Percentiles rank a stretch among this genome's conserved stretches.
These are phyloP conservation scores for Rhypophila decipiens DNA, from an alignment of 495 filamentous ascomycete genomes.

Conservation along the genomic window DNA sequence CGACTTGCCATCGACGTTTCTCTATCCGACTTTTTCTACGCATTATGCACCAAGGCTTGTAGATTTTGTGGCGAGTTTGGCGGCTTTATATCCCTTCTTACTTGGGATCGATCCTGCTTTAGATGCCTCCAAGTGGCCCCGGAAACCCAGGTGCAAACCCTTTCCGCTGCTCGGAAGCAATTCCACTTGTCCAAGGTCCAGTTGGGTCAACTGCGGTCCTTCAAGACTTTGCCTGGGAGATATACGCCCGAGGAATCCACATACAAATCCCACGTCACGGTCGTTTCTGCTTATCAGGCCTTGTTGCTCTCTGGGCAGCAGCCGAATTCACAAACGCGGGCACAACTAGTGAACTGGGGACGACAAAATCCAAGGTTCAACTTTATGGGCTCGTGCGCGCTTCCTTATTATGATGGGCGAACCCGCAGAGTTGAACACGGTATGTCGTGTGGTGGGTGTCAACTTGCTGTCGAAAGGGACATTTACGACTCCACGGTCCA, in stretches of 20 bases:
- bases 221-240: slow-evolving; percentile 31
- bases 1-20: slow-evolving; percentile 24
- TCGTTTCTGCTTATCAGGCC: slow-evolving; percentile 30
- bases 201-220: slow-evolving; percentile 18
- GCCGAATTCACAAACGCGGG: slow-evolving; percentile 9
- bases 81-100: slow-evolving; percentile 29
- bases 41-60: slow-evolving; percentile 30
- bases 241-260: slow-evolving; percentile 25
- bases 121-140: slow-evolving; percentile 23
- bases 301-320: slow-evolving; percentile 18
- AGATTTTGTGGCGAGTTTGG: slow-evolving; percentile 27
- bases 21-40: slow-evolving; percentile 28
- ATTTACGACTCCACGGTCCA: slow-evolving; percentile 21
- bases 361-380: slow-evolving; percentile 26
- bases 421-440: slow-evolving; percentile 28
- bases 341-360: slow-evolving; percentile 13
- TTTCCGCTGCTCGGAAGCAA: slow-evolving; percentile 25
- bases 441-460: slow-evolving; percentile 36
- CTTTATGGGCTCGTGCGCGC: slow-evolving; percentile 32
- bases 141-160: slow-evolving; percentile 26
- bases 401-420: slow-evolving; percentile 33
- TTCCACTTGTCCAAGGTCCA: slow-evolving; percentile 27
- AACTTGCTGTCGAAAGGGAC: slow-evolving; percentile 30
- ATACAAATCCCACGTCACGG: slow-evolving; percentile 21
- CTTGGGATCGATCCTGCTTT: slow-evolving; percentile 33